Evolutionary conservation across 2,329 filamentous ascomycete species (phyloP), one percentile per base, ranked within the genome.

Genomic region (Hypoxylon sp.): DNA sequence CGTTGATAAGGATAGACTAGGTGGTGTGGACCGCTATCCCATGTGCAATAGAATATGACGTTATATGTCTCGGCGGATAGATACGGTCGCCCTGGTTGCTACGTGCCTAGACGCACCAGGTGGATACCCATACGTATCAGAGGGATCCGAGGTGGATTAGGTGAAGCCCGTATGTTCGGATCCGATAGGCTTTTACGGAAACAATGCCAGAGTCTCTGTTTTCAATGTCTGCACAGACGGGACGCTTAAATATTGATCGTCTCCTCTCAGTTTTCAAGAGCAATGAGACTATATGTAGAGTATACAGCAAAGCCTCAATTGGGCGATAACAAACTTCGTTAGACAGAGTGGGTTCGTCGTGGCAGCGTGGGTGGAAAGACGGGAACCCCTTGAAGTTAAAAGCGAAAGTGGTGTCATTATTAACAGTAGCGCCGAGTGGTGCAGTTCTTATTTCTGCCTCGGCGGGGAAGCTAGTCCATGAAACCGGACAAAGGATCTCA

Each of bases 31-130:
- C 61, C 44, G 37, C 59, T 60, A 60, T 65, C 27, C 68, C 61
- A 65, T 65, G 47, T 37, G 55, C 50, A 59, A 62, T 59, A 29
- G 42, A 50, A 51, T 65, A 70, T 70, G 68, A 70, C 68, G 68
- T 68, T 70, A 62, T 65, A 51, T 11, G 46, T 65, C 42, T 61
- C 15, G 42, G 42, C 42, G 48, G 58, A 39, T 47, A 65, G 64
- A 58, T 35, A 44, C 47, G 31, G 35, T 61, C 35, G 62, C 15
- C 55, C 29, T 32, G 47, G 44, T 51, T 66, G 51, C 27, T 58
- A 58, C 47, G 21, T 55, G 24, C 51, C 46, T 52, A 48, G 62
- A 44, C 17, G 17, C 39, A 54, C 50, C 44, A 42, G 31, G 51
- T 55, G 59, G 59, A 37, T 39, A 54, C 46, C 31, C 31, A 50